Conservation (phyloP, 177 flowering plant species). For the Vitis hybrid region DNA sequence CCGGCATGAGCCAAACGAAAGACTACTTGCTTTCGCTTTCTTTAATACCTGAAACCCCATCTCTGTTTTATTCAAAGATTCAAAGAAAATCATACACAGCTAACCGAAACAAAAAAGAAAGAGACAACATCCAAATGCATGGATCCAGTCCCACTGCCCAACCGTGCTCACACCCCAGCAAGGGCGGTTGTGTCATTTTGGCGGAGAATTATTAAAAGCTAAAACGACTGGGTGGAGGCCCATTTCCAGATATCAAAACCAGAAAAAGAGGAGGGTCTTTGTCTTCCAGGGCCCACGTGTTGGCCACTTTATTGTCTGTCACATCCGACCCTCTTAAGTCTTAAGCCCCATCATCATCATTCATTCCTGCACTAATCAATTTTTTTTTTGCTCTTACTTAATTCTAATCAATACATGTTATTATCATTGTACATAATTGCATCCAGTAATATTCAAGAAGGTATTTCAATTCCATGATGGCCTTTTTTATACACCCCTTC, state of each 20-base stretch:
- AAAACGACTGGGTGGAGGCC: neutral
- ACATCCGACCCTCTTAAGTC: neutral
- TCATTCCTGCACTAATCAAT: slow-evolving; percentile 6
- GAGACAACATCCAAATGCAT: slow-evolving; percentile 3
- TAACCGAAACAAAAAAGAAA: neutral
- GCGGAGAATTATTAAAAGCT: neutral
- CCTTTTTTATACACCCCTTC: no score
- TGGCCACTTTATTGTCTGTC: slow-evolving; percentile 19
- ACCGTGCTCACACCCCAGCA: no score
- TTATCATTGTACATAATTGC: neutral
- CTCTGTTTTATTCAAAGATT: slow-evolving; percentile 1
- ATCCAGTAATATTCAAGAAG: slow-evolving; percentile 3
- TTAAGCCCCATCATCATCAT: no score
- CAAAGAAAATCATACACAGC: neutral
- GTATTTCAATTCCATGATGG: no score
- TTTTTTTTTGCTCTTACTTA: neutral
- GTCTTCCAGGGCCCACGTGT: slow-evolving; percentile 5
- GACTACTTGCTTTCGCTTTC: neutral
- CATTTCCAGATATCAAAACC: slow-evolving; percentile 7
- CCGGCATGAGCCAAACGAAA: neutral
- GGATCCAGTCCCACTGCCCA: no score
- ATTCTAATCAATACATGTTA: no score
- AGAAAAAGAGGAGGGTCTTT: neutral
- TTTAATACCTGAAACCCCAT: neutral
- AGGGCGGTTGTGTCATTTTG: slow-evolving; percentile 2